A percentile compares a stretch with the other conserved stretches of the same genome.
Evolutionary conservation across 1,139 yeast genomes (phyloP).

Genomic region (Yamadazyma songkhlaensis): DNA sequence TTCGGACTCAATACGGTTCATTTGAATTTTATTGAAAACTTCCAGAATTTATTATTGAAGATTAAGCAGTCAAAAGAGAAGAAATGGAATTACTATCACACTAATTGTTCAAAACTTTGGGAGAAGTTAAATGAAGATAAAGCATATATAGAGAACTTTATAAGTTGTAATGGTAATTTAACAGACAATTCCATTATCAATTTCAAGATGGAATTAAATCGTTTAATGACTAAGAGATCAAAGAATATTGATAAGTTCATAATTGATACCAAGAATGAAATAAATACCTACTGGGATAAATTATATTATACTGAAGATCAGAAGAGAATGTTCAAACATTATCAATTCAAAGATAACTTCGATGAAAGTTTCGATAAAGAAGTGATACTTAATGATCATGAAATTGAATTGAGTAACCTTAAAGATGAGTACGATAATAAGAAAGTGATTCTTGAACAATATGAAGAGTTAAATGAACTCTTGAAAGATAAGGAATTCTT

Average conservation of each 20-base stretch:
- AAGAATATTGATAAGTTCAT: slow-evolving; percentile 69
- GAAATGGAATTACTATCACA: slow-evolving; percentile 29
- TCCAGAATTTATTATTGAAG: slow-evolving; percentile 25
- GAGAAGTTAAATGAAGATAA: slow-evolving; percentile 38
- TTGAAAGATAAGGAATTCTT: slow-evolving; percentile 61
- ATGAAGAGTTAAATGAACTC: slow-evolving; percentile 54
- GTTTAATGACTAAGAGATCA: slow-evolving; percentile 59
- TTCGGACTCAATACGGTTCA: slow-evolving; percentile 41
- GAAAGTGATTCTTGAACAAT: slow-evolving; percentile 52
- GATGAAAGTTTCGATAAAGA: slow-evolving; percentile 48
- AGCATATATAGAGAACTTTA: slow-evolving; percentile 37
- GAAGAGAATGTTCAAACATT: slow-evolving; percentile 35
- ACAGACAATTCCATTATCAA: slow-evolving; percentile 36
- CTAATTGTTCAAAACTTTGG: slow-evolving; percentile 50
- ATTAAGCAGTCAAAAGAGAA: slow-evolving; percentile 32
- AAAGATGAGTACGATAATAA: slow-evolving; percentile 49
- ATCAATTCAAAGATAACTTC: slow-evolving; percentile 21
- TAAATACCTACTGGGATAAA: slow-evolving; percentile 59
- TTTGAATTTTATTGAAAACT: slow-evolving; percentile 27
- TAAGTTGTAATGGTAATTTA: slow-evolving; percentile 30
- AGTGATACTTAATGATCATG: slow-evolving; percentile 56
- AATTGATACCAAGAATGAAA: slow-evolving; percentile 53
- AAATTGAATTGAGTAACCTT: slow-evolving; percentile 54
- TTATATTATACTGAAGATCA: slow-evolving; percentile 55
- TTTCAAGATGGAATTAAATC: slow-evolving; percentile 53